These are phyloP conservation scores for Phaeodactylum tricornutum DNA, from an alignment of 108 stramenopile species.

Conservation along the genomic window DNA sequence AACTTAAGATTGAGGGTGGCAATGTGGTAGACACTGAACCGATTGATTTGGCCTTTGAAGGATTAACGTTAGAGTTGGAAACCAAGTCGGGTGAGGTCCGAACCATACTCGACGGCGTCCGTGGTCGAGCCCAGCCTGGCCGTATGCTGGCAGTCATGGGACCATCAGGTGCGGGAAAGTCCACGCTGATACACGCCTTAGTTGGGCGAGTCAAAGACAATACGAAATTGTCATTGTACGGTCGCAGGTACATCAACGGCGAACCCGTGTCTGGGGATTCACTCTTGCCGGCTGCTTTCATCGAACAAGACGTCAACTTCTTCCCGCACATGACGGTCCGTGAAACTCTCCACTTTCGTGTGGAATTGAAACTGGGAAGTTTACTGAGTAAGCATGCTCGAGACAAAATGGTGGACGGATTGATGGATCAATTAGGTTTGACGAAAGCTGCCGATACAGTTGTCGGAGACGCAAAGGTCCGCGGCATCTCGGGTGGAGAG, in stretches of 20 bases:
- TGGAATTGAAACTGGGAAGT: conserved; percentile 72
- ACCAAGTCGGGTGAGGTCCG: conserved; percentile 15
- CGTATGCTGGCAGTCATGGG: conserved; percentile 17
- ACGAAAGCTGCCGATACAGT: conserved; percentile 74
- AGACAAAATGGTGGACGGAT: conserved; percentile 40
- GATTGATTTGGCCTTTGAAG: conserved; percentile 60
- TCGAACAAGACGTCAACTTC: conserved; percentile 72
- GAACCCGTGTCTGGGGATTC: conserved; percentile 46
- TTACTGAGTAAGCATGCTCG: conserved; percentile 41
- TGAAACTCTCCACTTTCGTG: conserved; percentile 66
- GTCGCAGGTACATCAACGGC: conserved; percentile 60
- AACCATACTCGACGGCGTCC: conserved; percentile 68
- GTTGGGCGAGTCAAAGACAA: conserved; percentile 66
- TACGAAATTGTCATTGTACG: conserved; percentile 42
- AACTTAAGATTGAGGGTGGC: conserved; percentile 2
- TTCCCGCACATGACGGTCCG: conserved; percentile 87
- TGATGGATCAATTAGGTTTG: conserved; percentile 57
- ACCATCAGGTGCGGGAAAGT: conserved; percentile 7
- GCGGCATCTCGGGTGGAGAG: conserved; percentile 84
- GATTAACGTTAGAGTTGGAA: conserved; percentile 38
- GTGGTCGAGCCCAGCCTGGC: conserved; percentile 62
- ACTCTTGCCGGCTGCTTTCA: conserved; percentile 55
- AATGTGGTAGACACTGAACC: conserved; percentile 1
- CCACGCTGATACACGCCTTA: conserved; percentile 8
- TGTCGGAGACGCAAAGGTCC: conserved; percentile 67